Evolutionary conservation across 805 yeast species (phyloP).

Genomic region (Wickerhamia fluorescens): DNA sequence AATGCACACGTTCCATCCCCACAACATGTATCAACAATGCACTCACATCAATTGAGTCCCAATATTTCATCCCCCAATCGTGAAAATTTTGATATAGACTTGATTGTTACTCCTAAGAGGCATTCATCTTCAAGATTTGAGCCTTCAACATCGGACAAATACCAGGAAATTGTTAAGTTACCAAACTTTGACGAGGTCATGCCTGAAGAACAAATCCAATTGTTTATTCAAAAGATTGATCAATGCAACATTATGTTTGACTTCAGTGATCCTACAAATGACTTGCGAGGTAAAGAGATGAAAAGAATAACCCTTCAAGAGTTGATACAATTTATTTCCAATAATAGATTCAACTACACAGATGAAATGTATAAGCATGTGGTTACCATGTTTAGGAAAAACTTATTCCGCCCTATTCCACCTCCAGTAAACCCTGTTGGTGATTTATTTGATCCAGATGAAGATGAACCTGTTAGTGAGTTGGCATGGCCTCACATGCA

Average conservation of each 20-base stretch:
- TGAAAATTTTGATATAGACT: constrained; percentile 68
- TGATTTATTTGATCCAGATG: constrained; percentile 95
- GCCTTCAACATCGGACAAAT: constrained; percentile 43
- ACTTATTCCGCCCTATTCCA: constrained; percentile 92
- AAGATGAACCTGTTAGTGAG: constrained; percentile 95
- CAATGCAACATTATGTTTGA: constrained; percentile 95
- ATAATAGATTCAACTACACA: constrained; percentile 76
- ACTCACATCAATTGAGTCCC: constrained; percentile 48
- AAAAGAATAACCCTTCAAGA: constrained; percentile 84
- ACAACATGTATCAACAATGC: constrained; percentile 12
- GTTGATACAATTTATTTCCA: constrained; percentile 78
- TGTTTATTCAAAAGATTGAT: constrained; percentile 82
- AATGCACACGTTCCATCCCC: too few species aligned
- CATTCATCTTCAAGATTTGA: constrained; percentile 91
- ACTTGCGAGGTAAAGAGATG: constrained; percentile 86
- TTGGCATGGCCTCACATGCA: constrained; percentile 99
- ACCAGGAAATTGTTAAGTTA: constrained; percentile 54
- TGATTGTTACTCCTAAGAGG: constrained; percentile 74
- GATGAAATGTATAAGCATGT: constrained; percentile 88
- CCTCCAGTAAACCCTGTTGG: constrained; percentile 98
- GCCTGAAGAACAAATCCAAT: constrained; percentile 68
- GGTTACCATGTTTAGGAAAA: constrained; percentile 80
- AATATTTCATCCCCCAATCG: constrained; percentile 52
- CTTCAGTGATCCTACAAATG: constrained; percentile 87
- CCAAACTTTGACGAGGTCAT: constrained; percentile 84